Conservation (phyloP, 306 rosid species). For the Lagenaria siceraria region DNA sequence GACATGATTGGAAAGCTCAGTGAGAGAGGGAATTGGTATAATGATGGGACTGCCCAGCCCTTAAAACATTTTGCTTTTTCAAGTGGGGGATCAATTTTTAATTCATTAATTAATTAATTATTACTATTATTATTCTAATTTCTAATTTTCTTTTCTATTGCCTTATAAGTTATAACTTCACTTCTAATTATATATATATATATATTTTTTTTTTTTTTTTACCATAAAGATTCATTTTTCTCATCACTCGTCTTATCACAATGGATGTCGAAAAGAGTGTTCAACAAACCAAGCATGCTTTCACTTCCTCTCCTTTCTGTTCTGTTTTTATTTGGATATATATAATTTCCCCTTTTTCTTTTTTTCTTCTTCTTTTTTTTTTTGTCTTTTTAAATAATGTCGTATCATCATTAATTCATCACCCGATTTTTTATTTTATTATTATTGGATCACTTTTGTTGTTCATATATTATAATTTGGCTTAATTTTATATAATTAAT, state of each 20-base stretch:
- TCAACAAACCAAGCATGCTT: conserved; percentile 28
- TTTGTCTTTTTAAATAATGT: neutral
- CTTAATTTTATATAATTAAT: neutral
- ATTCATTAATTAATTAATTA: too few species aligned
- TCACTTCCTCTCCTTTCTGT: conserved; percentile 43
- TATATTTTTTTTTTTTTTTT: too few species aligned
- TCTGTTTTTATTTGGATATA: neutral
- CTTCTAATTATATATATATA: too few species aligned
- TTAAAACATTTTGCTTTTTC: conserved; percentile 20
- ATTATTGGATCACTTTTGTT: neutral
- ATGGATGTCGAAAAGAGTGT: conserved; percentile 25
- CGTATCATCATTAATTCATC: neutral
- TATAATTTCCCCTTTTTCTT: neutral
- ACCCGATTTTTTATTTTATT: too few species aligned
- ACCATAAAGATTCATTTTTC: conserved; percentile 39
- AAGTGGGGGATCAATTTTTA: neutral
- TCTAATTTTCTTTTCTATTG: too few species aligned
- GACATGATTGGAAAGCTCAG: conserved; percentile 51
- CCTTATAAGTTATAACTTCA: too few species aligned
- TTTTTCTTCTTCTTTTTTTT: too few species aligned
- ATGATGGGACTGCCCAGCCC: conserved; percentile 24
- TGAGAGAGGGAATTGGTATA: conserved; percentile 28
- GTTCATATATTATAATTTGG: neutral
- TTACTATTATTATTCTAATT: too few species aligned
- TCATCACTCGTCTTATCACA: conserved; percentile 29